Evolutionary conservation across 495 filamentous ascomycete species (phyloP).

Genomic region (Podospora sp.): DNA sequence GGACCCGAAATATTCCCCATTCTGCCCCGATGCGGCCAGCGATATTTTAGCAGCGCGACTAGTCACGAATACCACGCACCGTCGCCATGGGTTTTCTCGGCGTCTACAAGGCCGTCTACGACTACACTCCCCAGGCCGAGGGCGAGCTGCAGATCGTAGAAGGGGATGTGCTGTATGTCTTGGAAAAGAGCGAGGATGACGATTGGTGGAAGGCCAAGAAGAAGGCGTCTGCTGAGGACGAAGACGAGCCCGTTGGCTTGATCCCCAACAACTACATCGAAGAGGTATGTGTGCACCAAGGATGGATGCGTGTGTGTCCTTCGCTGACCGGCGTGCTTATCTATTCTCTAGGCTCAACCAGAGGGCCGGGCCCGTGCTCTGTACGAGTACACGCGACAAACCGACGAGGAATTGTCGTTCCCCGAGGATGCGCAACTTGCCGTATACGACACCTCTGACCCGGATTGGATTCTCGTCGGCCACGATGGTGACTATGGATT

Average conservation of each 20-base stretch:
- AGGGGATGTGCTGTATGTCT: constrained; percentile 87
- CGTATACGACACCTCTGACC: constrained; percentile 89
- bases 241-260: constrained; percentile 91
- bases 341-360: constrained; percentile 64
- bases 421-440: constrained; percentile 81
- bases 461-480: constrained; percentile 95
- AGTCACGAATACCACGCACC: constrained; percentile 4
- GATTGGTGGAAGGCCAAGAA: constrained; percentile 99
- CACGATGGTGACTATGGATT: constrained; percentile 87
- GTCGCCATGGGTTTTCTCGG: constrained; percentile 73
- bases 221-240: constrained; percentile 86
- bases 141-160: constrained; percentile 86
- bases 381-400: constrained; percentile 96
- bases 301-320: neutral
- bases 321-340: neutral
- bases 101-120: constrained; percentile 89
- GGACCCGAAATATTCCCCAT: neutral
- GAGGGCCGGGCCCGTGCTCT: constrained; percentile 76
- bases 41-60: constrained; percentile 5
- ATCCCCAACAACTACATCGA: constrained; percentile 95
- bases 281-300: constrained; percentile 66
- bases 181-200: constrained; percentile 88
- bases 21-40: constrained; percentile 11
- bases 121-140: constrained; percentile 87
- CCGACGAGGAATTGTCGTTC: constrained; percentile 96